These are phyloP conservation scores for Ceratobasidium sp. DNA, from an alignment of 1,284 basidiomycete genomes.

Conservation along the genomic window DNA sequence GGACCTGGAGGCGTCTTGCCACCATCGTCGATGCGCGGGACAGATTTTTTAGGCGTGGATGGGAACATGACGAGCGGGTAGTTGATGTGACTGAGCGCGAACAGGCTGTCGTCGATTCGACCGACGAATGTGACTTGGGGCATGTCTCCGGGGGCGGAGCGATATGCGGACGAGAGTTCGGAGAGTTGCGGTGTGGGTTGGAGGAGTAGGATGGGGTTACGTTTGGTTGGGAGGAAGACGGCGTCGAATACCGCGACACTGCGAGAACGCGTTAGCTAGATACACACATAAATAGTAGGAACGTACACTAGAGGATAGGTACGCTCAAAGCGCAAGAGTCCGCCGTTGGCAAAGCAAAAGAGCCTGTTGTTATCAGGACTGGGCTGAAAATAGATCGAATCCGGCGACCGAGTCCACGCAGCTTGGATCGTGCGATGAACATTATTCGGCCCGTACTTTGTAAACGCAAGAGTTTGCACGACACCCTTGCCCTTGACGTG, in stretches of 20 bases:
- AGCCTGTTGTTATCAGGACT: conserved; percentile 78
- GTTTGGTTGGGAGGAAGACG: conserved; percentile 64
- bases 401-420: conserved; percentile 76
- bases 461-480: conserved; percentile 83
- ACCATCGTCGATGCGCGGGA: conserved; percentile 42
- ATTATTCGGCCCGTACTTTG: conserved; percentile 87
- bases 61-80: conserved; percentile 83
- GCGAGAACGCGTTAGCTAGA: conserved; percentile 45
- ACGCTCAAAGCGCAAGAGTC: conserved; percentile 70
- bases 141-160: conserved; percentile 60
- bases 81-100: conserved; percentile 78
- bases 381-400: conserved; percentile 82
- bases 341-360: conserved; percentile 70
- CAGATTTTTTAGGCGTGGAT: conserved; percentile 41
- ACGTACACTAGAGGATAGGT: conserved; percentile 72
- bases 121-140: conserved; percentile 75
- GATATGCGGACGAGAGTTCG: conserved; percentile 59
- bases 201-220: conserved; percentile 78
- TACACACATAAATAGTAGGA: conserved; percentile 1
- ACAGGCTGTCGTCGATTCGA: conserved; percentile 77
- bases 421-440: conserved; percentile 76
- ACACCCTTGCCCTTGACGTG: conserved; percentile 57
- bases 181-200: conserved; percentile 81
- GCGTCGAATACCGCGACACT: conserved; percentile 88
- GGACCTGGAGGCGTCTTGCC: conserved; percentile 25